Conservation (phyloP, 2,329 filamentous ascomycete genomes). For the Pseudogymnoascus sp. region DNA sequence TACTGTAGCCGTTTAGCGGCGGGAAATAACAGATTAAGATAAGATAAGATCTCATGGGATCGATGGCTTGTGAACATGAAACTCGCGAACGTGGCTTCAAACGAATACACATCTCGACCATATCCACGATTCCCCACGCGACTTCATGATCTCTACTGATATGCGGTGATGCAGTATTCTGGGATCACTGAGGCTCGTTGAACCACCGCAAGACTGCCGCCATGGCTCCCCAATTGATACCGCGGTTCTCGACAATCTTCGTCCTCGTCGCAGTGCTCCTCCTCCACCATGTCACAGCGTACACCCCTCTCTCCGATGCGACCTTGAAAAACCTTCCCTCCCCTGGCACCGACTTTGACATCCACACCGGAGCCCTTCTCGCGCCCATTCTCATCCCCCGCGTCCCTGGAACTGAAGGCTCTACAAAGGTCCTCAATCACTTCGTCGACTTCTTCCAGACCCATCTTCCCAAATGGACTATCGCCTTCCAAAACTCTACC, state of each 20-base stretch:
- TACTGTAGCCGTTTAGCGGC: background rate
- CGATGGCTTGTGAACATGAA: background rate
- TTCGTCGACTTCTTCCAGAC: constrained; percentile 73
- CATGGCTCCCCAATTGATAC: constrained; percentile 2
- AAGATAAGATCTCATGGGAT: background rate
- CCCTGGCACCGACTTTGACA: constrained; percentile 70
- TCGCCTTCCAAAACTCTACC: constrained; percentile 86
- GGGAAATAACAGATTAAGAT: background rate
- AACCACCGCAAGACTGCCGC: background rate
- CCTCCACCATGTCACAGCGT: constrained; percentile 14
- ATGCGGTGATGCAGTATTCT: background rate
- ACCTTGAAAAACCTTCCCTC: constrained; percentile 64
- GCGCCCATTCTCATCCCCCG: constrained; percentile 81
- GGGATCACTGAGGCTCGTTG: background rate
- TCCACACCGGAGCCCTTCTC: constrained; percentile 65
- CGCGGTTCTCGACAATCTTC: background rate
- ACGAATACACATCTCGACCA: background rate
- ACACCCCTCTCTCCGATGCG: constrained; percentile 57
- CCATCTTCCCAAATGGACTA: constrained; percentile 67
- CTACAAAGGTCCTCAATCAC: constrained; percentile 64
- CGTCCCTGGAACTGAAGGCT: constrained; percentile 78
- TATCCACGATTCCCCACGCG: background rate
- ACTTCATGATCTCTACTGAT: background rate
- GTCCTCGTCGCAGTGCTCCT: background rate
- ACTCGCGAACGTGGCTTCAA: background rate